Evolutionary conservation across 148 eudicot species (phyloP).

Genomic region (Selenicereus undatus): DNA sequence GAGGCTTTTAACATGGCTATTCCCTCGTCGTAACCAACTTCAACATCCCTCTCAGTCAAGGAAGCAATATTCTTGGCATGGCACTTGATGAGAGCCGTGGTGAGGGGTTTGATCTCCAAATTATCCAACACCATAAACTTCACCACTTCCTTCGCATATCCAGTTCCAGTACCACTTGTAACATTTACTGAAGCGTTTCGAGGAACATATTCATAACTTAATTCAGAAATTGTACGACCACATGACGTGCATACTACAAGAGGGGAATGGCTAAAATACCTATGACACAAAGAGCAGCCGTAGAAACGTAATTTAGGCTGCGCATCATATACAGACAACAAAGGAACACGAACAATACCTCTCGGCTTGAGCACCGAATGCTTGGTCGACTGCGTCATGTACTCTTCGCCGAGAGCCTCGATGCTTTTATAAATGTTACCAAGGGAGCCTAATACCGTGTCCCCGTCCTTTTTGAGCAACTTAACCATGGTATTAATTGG

Average conservation of each 20-base stretch:
- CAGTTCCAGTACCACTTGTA: neutral
- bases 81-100: slow-evolving; percentile 13
- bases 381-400: slow-evolving; percentile 2
- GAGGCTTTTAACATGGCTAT: slow-evolving; percentile 29
- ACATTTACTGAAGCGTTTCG: neutral
- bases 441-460: slow-evolving; percentile 21
- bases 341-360: neutral
- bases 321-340: slow-evolving; percentile 7
- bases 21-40: slow-evolving; percentile 16
- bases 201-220: neutral
- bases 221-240: neutral
- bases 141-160: slow-evolving; percentile 19
- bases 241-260: neutral
- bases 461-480: neutral
- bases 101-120: slow-evolving; percentile 21
- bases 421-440: slow-evolving; percentile 18
- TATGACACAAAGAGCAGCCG: neutral
- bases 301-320: neutral
- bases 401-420: slow-evolving; percentile 6
- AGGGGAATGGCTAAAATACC: neutral
- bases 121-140: slow-evolving; percentile 19
- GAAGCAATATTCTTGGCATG: slow-evolving; percentile 10
- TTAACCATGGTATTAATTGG: slow-evolving; percentile 20
- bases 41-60: slow-evolving; percentile 19
- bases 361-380: slow-evolving; percentile 12